Conservation (phyloP, 768 basidiomycete species). For the Clavaria fumosa region DNA sequence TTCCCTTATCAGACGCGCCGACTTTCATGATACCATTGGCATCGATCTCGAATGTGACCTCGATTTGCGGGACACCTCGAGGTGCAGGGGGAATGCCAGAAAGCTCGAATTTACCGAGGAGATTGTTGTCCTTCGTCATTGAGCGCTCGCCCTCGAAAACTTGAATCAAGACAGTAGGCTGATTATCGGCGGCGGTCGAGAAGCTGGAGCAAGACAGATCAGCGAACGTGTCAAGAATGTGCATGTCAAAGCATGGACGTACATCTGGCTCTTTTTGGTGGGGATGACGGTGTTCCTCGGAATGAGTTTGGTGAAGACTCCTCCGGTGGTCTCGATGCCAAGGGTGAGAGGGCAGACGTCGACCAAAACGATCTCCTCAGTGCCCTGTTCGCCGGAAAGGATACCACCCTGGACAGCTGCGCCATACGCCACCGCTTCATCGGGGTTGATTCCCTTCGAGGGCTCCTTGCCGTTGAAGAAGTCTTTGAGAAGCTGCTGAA, state of each 20-base stretch:
- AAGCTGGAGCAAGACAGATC: constrained; percentile 27
- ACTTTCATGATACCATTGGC: constrained; percentile 96
- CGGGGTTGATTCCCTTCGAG: constrained; percentile 97
- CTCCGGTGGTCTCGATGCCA: constrained; percentile 98
- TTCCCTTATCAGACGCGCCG: constrained; percentile 85
- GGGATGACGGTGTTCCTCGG: constrained; percentile 97
- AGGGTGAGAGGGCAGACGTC: constrained; percentile 95
- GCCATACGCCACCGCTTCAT: constrained; percentile 98
- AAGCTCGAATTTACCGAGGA: constrained; percentile 93
- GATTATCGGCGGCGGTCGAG: constrained; percentile 79
- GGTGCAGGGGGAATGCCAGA: constrained; percentile 87
- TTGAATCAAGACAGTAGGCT: constrained; percentile 92
- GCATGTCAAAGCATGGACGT: constrained; percentile 13
- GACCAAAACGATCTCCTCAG: constrained; percentile 83
- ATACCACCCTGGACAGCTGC: constrained; percentile 98
- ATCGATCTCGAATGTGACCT: constrained; percentile 92
- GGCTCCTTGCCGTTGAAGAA: constrained; percentile 95
- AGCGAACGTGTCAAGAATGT: constrained; percentile 10
- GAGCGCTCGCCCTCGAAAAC: constrained; percentile 97
- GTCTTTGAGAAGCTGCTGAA: constrained; percentile 95
- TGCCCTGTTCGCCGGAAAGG: constrained; percentile 85
- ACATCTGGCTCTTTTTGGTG: constrained; percentile 93
- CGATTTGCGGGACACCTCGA: constrained; percentile 93
- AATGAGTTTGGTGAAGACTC: constrained; percentile 96
- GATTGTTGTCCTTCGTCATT: constrained; percentile 97